These are phyloP conservation scores for Phytophthora chlamydospora DNA, from an alignment of 352 stramenopile genomes.

Conservation along the genomic window DNA sequence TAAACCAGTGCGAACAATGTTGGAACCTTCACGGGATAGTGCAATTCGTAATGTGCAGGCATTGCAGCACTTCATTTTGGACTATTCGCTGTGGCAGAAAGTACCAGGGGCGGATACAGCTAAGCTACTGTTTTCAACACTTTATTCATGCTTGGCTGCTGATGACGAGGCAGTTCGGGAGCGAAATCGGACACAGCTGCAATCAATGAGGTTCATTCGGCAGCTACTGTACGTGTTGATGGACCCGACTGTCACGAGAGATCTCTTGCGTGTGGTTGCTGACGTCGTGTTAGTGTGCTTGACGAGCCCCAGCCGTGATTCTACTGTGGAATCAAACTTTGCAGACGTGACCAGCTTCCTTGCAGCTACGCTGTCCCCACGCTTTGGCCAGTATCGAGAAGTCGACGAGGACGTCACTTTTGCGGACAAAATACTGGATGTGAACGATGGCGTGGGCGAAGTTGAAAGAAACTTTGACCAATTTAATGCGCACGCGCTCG, in stretches of 20 bases:
- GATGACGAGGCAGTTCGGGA: constrained; percentile 55
- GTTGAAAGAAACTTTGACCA: constrained; percentile 3
- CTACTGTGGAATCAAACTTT: constrained; percentile 65
- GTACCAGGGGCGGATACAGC: constrained; percentile 36
- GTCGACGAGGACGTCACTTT: constrained; percentile 10
- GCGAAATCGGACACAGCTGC: constrained; percentile 63
- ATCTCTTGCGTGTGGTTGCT: constrained; percentile 64
- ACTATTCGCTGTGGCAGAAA: constrained; percentile 75
- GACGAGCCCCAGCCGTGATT: constrained; percentile 41
- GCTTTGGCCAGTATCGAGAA: constrained; percentile 44
- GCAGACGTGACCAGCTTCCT: constrained; percentile 70
- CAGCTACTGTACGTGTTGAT: constrained; percentile 78
- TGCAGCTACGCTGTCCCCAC: constrained; percentile 53
- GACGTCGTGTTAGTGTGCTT: constrained; percentile 77
- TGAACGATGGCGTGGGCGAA: constrained; percentile 4
- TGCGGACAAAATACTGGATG: constrained; percentile 7
- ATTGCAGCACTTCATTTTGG: constrained; percentile 74
- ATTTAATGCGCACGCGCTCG: constrained; percentile 15
- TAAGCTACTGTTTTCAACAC: constrained; percentile 62
- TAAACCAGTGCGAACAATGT: neutral
- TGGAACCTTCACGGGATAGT: constrained; percentile 36
- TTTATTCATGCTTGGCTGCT: constrained; percentile 63
- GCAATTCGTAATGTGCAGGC: constrained; percentile 67
- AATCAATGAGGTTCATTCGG: constrained; percentile 66
- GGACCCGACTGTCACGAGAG: constrained; percentile 50